These are phyloP conservation scores for Penicillium sp. DNA, from an alignment of 2,329 filamentous ascomycete species.

Conservation along the genomic window DNA sequence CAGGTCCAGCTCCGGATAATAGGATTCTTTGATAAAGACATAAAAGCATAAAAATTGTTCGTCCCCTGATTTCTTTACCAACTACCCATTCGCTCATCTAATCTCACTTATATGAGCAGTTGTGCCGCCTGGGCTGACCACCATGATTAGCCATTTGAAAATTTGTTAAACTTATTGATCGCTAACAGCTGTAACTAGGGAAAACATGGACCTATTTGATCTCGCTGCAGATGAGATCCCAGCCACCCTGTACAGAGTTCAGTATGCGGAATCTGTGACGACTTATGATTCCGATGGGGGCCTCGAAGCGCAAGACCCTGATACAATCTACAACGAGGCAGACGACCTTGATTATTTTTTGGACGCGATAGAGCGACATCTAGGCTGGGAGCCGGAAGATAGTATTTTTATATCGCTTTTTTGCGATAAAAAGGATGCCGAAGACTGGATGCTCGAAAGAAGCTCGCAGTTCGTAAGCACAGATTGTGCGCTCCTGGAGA, in stretches of 20 bases:
- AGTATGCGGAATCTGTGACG: background rate
- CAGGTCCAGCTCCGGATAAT: background rate
- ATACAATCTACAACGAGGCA: background rate
- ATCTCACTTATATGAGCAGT: no score
- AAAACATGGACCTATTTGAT: background rate
- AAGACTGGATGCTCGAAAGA: slow-evolving; percentile 1
- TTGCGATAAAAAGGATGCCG: background rate
- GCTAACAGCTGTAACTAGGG: background rate
- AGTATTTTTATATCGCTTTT: background rate
- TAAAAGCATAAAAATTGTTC: background rate
- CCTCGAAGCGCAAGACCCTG: background rate
- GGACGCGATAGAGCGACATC: background rate
- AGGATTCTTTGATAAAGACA: background rate
- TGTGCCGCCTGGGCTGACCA: no score
- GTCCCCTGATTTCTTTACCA: no score
- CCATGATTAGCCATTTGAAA: no score
- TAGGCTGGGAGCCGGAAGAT: background rate
- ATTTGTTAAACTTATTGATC: no score
- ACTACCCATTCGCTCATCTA: no score
- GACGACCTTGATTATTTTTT: background rate
- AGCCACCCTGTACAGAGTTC: background rate
- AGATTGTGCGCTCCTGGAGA: background rate
- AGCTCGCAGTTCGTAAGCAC: background rate
- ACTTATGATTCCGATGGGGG: background rate
- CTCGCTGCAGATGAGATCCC: background rate